These are phyloP conservation scores for Mycena vulgaris DNA, from an alignment of 768 basidiomycete species.

Conservation along the genomic window DNA sequence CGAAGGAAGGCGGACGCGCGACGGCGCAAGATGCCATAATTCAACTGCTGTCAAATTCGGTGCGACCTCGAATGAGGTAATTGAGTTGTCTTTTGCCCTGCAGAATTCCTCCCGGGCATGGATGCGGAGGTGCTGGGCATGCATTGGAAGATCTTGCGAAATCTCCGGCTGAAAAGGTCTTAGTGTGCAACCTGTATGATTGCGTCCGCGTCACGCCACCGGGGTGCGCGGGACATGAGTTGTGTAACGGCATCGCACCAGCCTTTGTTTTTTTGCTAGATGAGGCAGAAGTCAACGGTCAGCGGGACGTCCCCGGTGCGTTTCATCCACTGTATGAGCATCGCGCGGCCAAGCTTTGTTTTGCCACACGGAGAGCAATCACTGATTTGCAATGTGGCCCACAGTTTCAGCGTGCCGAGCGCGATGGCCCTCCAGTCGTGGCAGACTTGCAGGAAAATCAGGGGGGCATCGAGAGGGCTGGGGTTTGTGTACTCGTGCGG, in stretches of 20 bases:
- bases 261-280: fast-evolving
- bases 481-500: not conserved
- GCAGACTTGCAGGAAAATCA: not conserved
- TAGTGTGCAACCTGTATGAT: not conserved
- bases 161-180: not conserved
- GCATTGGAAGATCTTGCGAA: not conserved
- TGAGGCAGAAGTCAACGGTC: not conserved
- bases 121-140: not conserved
- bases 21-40: no score
- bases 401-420: not conserved
- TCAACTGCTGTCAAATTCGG: not conserved
- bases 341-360: not conserved
- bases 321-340: not conserved
- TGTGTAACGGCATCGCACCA: not conserved
- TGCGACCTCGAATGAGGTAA: not conserved
- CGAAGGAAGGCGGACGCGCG: not conserved
- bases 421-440: constrained; percentile 1
- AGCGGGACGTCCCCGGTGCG: not conserved
- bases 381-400: not conserved
- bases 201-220: not conserved
- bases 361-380: not conserved
- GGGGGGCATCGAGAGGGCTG: not conserved
- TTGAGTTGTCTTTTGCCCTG: not conserved
- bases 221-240: not conserved
- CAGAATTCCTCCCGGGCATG: not conserved